Evolutionary conservation across 2,329 filamentous ascomycete species (phyloP).

Genomic region (Aspergillus quadrilineatus): DNA sequence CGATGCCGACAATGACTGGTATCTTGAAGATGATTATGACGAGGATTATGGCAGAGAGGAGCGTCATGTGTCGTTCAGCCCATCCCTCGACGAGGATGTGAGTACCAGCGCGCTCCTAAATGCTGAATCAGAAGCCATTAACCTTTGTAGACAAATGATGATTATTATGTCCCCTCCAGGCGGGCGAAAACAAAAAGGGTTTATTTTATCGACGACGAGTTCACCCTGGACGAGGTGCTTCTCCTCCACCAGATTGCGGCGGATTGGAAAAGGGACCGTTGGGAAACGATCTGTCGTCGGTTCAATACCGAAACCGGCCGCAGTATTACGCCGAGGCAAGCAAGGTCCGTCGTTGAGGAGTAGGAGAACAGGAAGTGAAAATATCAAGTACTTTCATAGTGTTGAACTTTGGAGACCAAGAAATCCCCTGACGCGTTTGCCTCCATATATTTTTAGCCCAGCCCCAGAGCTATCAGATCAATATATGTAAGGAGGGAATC

Average conservation of each 20-base stretch:
- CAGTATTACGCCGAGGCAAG: conserved; percentile 43
- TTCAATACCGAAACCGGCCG: conserved; percentile 53
- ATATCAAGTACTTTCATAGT: neutral
- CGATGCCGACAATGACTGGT: neutral
- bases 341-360: conserved; percentile 20
- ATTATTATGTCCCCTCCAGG: neutral
- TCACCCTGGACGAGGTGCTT: conserved; percentile 27
- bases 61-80: conserved; percentile 21
- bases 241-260: conserved; percentile 46
- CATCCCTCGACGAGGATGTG: conserved; percentile 18
- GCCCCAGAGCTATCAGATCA: no score
- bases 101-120: neutral
- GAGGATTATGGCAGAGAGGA: neutral
- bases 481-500: neutral
- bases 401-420: neutral
- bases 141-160: neutral
- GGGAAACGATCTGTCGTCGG: conserved; percentile 47
- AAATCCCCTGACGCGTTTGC: neutral
- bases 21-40: neutral
- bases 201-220: conserved; percentile 28
- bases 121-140: neutral
- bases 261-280: conserved; percentile 45
- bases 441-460: neutral
- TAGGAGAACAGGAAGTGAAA: conserved; percentile 2
- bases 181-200: conserved; percentile 13